Evolutionary conservation across 148 eudicot species (phyloP), one percentile per base, ranked within the genome.

Genomic region (Fallopia convolvulus): DNA sequence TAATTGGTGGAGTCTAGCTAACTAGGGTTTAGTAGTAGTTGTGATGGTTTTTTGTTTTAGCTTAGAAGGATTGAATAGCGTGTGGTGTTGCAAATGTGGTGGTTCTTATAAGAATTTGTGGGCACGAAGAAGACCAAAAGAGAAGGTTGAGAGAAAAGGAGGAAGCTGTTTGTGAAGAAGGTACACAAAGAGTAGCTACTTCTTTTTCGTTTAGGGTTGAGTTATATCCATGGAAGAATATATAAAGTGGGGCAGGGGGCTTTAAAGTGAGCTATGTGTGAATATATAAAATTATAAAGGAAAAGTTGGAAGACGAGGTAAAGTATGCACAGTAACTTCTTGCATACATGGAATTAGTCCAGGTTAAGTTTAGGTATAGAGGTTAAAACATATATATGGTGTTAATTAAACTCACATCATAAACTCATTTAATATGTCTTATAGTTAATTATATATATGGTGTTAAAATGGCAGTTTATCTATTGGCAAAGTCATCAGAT

Each of bases 141-240:
- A 66, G 75, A 74, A 75, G 84, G 77, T 48, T 52, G 75, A 58
- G 77, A 68, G 79, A 84, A 83, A 83, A 81, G 83, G 74, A 60
- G 73, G 42, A 79, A 79, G 66, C 65, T 79, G 85, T 78, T 83
- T 89, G 85, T 89, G 97, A 90, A 68, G 97, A 90, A 68, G 72
- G 72, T 68, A 87, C 87, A 87, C 88, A 83, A 88, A 89, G 92
- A 86, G 96, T 93, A 90, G 88, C 81, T 40, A 78, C 80, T 88
- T 86, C 89, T 88, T 86, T 32, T 65, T 11, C 2, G 3, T 89
- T 83, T 84, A 80, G 85, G 86, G 86, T 68, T 80, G 85, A 86
- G 86, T 84, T 89, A 68, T 39, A 68, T 68, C 72, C 79, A 77
- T 85, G 90, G 87, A 87, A 81, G 95, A 89, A 90, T 90, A 26